phyloP scores from a whole-genome alignment of 495 filamentous ascomycete genomes.

The Penicillium parvum region DNA sequence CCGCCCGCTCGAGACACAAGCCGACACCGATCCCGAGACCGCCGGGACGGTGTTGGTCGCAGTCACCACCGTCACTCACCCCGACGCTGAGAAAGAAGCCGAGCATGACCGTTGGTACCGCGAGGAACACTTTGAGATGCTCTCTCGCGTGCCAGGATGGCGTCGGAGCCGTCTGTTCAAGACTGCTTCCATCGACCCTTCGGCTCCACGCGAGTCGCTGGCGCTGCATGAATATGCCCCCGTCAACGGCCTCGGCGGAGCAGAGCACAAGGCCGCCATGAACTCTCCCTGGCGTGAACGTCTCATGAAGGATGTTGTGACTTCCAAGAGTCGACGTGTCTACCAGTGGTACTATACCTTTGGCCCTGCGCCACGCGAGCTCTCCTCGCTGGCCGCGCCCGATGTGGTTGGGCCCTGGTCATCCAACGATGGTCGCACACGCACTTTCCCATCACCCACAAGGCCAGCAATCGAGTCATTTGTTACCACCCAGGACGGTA shows the following conservation, averaged over 20 bases:
- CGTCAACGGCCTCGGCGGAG: slow-evolving; percentile 58
- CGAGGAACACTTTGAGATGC: slow-evolving; percentile 66
- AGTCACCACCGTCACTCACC: slow-evolving; percentile 54
- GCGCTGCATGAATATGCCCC: slow-evolving; percentile 67
- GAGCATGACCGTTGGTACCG: slow-evolving; percentile 63
- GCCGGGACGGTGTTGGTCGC: slow-evolving; percentile 57
- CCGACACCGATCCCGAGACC: slow-evolving; percentile 52
- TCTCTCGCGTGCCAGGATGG: slow-evolving; percentile 73
- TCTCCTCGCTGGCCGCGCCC: slow-evolving; percentile 41
- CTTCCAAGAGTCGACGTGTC: slow-evolving; percentile 49
- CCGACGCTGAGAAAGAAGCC: slow-evolving; percentile 47
- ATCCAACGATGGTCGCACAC: slow-evolving; percentile 52
- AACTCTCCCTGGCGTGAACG: slow-evolving; percentile 53
- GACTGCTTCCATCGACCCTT: slow-evolving; percentile 50
- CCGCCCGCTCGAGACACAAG: slow-evolving; percentile 50
- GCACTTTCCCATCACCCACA: slow-evolving; percentile 47
- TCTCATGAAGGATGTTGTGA: slow-evolving; percentile 52
- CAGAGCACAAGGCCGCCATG: slow-evolving; percentile 58
- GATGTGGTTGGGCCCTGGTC: slow-evolving; percentile 39
- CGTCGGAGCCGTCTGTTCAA: slow-evolving; percentile 61
- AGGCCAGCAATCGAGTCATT: slow-evolving; percentile 57
- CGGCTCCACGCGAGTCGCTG: slow-evolving; percentile 51
- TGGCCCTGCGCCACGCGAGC: slow-evolving; percentile 65
- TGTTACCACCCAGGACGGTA: slow-evolving; percentile 62
- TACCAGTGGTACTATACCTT: slow-evolving; percentile 78